Percentiles rank a stretch among this genome's conserved stretches.
Conservation (phyloP, 345 rosid species). For the Linum trigynum region DNA sequence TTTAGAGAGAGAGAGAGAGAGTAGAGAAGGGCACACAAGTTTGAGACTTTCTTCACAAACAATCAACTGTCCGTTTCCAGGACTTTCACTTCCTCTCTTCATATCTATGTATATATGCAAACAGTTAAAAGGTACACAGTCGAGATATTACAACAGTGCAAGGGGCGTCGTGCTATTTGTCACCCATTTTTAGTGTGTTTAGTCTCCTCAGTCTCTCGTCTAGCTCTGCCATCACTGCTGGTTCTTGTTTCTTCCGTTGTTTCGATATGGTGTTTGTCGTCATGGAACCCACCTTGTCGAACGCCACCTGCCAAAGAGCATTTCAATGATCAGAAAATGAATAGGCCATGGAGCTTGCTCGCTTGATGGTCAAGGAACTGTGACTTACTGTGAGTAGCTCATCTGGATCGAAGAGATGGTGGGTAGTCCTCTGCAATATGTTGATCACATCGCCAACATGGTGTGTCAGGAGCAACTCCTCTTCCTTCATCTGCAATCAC, state of each 20-base stretch:
- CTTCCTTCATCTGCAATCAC: constrained; percentile 84
- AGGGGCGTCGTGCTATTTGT: constrained; percentile 19
- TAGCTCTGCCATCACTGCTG: constrained; percentile 96
- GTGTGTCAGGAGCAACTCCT: constrained; percentile 71
- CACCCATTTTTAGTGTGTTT: constrained; percentile 54
- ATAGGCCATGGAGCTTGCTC: neutral
- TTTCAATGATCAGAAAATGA: neutral
- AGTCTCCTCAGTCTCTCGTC: constrained; percentile 82
- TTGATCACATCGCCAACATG: constrained; percentile 91
- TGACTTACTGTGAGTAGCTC: constrained; percentile 69
- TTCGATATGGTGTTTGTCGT: constrained; percentile 89
- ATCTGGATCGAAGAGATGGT: constrained; percentile 96
- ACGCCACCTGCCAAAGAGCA: constrained; percentile 57
- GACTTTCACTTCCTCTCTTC: too few relatives aligned
- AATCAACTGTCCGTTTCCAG: too few relatives aligned
- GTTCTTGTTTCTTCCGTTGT: constrained; percentile 95
- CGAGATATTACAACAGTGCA: too few relatives aligned
- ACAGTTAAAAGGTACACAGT: too few relatives aligned
- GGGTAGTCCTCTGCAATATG: constrained; percentile 77
- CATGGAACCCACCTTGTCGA: constrained; percentile 82
- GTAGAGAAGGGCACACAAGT: too few relatives aligned
- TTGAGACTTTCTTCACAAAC: too few relatives aligned
- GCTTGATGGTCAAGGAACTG: neutral
- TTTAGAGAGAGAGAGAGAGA: too few relatives aligned
- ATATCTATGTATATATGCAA: too few relatives aligned